Evolutionary conservation across 2,329 filamentous ascomycete species (phyloP), one percentile per base, ranked within the genome.

Genomic region (Aspergillus phoenicis): DNA sequence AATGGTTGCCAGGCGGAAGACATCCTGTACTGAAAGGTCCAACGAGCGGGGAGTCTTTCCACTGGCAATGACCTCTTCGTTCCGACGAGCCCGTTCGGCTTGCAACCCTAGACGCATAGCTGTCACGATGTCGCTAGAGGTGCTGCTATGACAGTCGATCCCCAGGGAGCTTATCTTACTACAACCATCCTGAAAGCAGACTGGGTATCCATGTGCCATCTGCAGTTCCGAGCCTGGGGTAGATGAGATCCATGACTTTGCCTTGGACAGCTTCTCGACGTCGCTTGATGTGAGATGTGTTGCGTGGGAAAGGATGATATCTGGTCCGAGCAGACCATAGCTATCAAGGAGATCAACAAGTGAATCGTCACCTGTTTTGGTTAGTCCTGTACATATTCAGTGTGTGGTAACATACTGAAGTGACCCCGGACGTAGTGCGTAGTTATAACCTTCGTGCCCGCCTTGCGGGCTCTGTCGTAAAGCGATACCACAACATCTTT

Each of bases 111-210:
- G 59, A 1, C 70, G 68, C 52, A 72, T 70, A 49, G 72, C 68
- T 13, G 65, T 66, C 8, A 70, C 52, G 15, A 75, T 69, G 49
- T 70, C 68, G 2, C 59, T 57, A 2, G 70, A 68, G 54, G 69
- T 71, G 60, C 69, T 72, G 36, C 66, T 68, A 61, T 76, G 72
- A 51, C 70, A 75, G 60, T 76, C 73, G 8, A 74, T 63, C 2
- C 73, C 73, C 2, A 76, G 52, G 1, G 70, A 70, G 8, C 53
- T 61, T 15, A 66, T 67, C 3, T 58, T 43, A 1, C 58, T 54
- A n/a, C 67, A 62, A 11, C 62, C 66, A 1, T 65, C 57, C 15
- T 64, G 63, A 28, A 74, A 71, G 7, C 64, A 66, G 45, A 73
- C 64, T 22, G 66, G 64, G 13, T 68, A 57, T 6, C 71, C 71